Conservation (phyloP, 441 rosid species). For the Adansonia rubrostipa region DNA sequence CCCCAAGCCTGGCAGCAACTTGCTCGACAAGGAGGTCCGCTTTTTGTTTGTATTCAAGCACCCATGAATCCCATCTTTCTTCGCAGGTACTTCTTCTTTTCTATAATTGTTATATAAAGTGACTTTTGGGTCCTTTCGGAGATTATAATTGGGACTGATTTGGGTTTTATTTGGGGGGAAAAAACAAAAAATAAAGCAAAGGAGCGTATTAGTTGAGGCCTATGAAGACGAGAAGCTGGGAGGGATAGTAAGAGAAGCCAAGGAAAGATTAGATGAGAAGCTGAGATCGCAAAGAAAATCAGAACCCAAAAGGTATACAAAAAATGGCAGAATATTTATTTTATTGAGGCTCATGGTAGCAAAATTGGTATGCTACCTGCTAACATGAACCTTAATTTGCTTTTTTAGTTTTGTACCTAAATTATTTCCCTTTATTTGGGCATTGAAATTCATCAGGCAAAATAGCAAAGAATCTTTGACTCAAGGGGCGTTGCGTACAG, state of each 20-base stretch:
- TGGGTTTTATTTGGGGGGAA: neutral
- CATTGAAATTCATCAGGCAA: conserved; percentile 43
- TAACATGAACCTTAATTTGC: neutral
- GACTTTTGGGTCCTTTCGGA: neutral
- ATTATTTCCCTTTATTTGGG: neutral
- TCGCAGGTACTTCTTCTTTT: conserved; percentile 45
- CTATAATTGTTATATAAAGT: neutral
- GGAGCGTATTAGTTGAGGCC: conserved; percentile 36
- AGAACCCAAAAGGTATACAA: conserved; percentile 42
- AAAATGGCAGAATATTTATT: neutral
- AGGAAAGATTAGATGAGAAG: conserved; percentile 69
- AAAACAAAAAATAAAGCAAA: conserved; percentile 32
- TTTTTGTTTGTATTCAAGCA: conserved; percentile 61
- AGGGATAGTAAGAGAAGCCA: conserved; percentile 70
- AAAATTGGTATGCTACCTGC: neutral
- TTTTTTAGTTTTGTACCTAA: neutral
- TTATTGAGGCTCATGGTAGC: neutral
- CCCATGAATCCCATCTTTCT: conserved; percentile 49
- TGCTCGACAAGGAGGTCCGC: conserved; percentile 55
- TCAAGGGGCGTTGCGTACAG: conserved; percentile 36
- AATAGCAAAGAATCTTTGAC: conserved; percentile 24
- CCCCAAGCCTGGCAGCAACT: conserved; percentile 33
- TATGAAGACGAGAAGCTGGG: conserved; percentile 61
- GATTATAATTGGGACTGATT: neutral
- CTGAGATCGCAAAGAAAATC: conserved; percentile 52